Conservation (phyloP, 2,329 filamentous ascomycete species). For the Proliferodiscus dingleyae region DNA sequence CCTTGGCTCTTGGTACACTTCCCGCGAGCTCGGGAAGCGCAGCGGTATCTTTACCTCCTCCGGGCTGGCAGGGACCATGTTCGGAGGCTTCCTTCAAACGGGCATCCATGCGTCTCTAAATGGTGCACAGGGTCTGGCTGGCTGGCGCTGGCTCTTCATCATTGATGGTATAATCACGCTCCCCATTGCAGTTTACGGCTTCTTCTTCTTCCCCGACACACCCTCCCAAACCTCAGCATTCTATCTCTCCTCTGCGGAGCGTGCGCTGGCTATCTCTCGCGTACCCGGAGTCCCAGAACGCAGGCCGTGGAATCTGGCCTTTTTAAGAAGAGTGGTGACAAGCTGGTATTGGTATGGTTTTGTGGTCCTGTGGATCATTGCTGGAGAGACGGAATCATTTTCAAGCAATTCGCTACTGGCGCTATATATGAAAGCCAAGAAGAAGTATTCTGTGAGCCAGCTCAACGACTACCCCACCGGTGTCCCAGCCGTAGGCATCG, state of each 20-base stretch:
- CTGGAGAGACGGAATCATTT: constrained; percentile 68
- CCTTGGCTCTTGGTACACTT: constrained; percentile 57
- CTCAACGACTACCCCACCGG: constrained; percentile 51
- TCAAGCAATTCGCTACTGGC: constrained; percentile 55
- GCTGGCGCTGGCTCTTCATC: constrained; percentile 50
- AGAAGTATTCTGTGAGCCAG: constrained; percentile 42
- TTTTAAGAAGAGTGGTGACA: constrained; percentile 50
- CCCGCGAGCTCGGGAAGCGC: constrained; percentile 56
- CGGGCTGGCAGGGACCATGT: constrained; percentile 56
- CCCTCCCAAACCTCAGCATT: constrained; percentile 38
- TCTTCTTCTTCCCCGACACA: constrained; percentile 42
- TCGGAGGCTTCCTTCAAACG: constrained; percentile 58
- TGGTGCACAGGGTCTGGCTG: constrained; percentile 39
- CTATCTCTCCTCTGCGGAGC: constrained; percentile 38
- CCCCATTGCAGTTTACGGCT: constrained; percentile 51
- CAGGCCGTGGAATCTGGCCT: constrained; percentile 41
- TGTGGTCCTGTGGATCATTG: constrained; percentile 62
- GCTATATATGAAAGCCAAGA: constrained; percentile 44
- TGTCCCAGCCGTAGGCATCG: constrained; percentile 45
- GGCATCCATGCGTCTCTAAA: constrained; percentile 29
- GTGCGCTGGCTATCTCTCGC: constrained; percentile 39
- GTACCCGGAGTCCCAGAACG: constrained; percentile 38
- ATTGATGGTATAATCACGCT: constrained; percentile 53
- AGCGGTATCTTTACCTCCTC: constrained; percentile 57
- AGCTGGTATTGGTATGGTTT: constrained; percentile 66